Evolutionary conservation across 768 basidiomycete species (phyloP), one percentile per base, ranked within the genome.

Genomic region (Calocybe gangraenosa): DNA sequence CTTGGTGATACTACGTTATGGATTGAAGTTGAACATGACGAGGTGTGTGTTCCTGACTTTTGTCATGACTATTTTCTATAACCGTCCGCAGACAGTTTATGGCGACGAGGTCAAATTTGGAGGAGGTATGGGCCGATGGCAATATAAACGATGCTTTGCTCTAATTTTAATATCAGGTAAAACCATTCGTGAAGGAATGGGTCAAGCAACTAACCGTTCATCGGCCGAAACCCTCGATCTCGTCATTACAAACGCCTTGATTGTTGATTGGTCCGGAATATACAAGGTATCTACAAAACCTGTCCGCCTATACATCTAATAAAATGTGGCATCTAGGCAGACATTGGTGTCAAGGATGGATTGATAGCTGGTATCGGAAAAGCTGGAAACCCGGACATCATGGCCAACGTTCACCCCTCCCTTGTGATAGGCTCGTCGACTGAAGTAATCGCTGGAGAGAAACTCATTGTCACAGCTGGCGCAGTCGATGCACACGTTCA

Each of bases 101-200:
- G 96, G 95, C 1, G 95, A 98, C 47, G 95, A 98, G 66, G 87
- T 90, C 67, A 98, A 97, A 67, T 99, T 99, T 56, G 96, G 96
- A 7, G 95, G 93, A 58, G 95, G 92, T 82, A 56, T 37, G 19
- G 37, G n/a, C 8, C 17, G 32, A 42, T 4, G 0, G 14, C 11
- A 22, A 31, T 15, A 3, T 30, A 7, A 15, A 2, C 35, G 37
- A 37, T 14, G 37, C 3, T 19, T 28, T 28, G 25, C 11, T 6
- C 25, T 28, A 5, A 28, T 28, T 28, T 47, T 3, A 57, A 35
- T 37, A 39, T 9, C 50, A 91, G 90, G 93, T 14, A 97, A 98
- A 66, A 79, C 85, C 1, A 88, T 98, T 41, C 84, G 95, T 18
- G 96, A 98, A 57, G 96, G 96, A 4, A 95, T 96, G 88, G 96